Base-by-base conservation (phyloP, 192 early-diverging fungal genomes). In the Linderina pennispora region DNA sequence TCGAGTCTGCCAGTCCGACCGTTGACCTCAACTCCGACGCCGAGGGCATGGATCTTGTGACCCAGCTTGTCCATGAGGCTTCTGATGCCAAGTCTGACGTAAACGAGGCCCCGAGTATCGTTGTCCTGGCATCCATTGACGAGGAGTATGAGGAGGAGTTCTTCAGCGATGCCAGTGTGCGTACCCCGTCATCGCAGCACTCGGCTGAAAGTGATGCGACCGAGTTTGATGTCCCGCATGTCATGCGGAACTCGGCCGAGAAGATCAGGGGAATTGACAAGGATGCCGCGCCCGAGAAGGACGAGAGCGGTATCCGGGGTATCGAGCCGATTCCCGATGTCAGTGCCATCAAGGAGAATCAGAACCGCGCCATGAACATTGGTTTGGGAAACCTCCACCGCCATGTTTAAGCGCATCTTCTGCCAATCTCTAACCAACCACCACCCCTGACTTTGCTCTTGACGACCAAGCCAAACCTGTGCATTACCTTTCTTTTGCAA, bases 331-430 rank as follows among this genome's bases (percentile, higher is more conserved):
- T 50, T 0, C 54, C 66, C 11, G 66, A 70, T 17, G 40, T 58
- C 7, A 32, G 37, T 31, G 16, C 57, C 16, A 40, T 70, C 55
- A 70, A 52, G 50, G 55, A 70, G 33, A 62, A 53, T 59, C 50
- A 62, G 43, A 62, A 58, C 55, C 66, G 66, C 4, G 66, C 66
- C 39, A 58, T 62, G 17, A 62, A 70, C 51, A 62, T 70, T 53
- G 66, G 66, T 15, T 17, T 58, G 28, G 66, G 66, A 8, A 70
- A 62, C 24, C 58, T 70, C 46, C 58, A 55, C 23, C 59, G 59
- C 42, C 50, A 53, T 43, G 41, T 50, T 15, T 70, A 62, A 37
- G 34, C 28, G n/a, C n/a, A n/a, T n/a, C n/a, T n/a, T n/a, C n/a
- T n/a, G n/a, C n/a, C n/a, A n/a, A n/a, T n/a, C n/a, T n/a, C n/a